A percentile compares a stretch with the other conserved stretches of the same genome.
Evolutionary conservation across 2,329 filamentous ascomycete species (phyloP).

Genomic region (Hypoxylon sp.): DNA sequence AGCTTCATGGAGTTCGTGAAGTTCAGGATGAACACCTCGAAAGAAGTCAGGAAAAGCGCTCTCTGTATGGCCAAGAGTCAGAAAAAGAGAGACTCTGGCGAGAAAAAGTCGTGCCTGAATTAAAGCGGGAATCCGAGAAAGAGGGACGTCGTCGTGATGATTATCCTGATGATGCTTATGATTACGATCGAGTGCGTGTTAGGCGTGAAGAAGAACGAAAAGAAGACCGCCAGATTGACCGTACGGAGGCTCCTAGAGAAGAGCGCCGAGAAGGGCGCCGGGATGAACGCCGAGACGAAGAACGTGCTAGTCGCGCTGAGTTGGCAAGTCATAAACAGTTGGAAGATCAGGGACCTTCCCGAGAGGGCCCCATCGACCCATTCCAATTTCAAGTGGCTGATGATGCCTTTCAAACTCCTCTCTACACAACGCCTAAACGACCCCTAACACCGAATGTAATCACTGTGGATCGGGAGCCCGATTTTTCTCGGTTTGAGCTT

Average conservation of each 20-base stretch:
- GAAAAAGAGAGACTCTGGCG: conserved; percentile 45
- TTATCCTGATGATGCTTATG: conserved; percentile 51
- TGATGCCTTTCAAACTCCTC: conserved; percentile 66
- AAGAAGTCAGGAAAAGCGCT: conserved; percentile 42
- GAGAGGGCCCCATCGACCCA: conserved; percentile 63
- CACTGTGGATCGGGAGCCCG: conserved; percentile 69
- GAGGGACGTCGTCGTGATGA: conserved; percentile 48
- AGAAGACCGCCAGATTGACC: conserved; percentile 51
- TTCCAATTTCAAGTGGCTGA: conserved; percentile 71
- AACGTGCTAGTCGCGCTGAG: conserved; percentile 40
- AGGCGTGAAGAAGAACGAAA: conserved; percentile 36
- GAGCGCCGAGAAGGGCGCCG: conserved; percentile 23
- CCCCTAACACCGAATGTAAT: conserved; percentile 66
- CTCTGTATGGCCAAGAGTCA: conserved; percentile 38
- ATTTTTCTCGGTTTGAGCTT: conserved; percentile 57
- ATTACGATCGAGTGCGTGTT: conserved; percentile 50
- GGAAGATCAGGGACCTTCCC: conserved; percentile 46
- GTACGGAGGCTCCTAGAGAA: conserved; percentile 51
- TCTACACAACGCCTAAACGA: conserved; percentile 57
- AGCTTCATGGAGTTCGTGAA: conserved; percentile 44
- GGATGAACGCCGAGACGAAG: conserved; percentile 35
- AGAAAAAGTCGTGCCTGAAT: conserved; percentile 42
- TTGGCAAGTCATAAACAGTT: conserved; percentile 51
- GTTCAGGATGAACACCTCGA: conserved; percentile 30
- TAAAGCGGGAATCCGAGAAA: conserved; percentile 43